Evolutionary conservation across 2,329 filamentous ascomycete species (phyloP), one percentile per base, ranked within the genome.

Genomic region (Aspergillus luchuensis): DNA sequence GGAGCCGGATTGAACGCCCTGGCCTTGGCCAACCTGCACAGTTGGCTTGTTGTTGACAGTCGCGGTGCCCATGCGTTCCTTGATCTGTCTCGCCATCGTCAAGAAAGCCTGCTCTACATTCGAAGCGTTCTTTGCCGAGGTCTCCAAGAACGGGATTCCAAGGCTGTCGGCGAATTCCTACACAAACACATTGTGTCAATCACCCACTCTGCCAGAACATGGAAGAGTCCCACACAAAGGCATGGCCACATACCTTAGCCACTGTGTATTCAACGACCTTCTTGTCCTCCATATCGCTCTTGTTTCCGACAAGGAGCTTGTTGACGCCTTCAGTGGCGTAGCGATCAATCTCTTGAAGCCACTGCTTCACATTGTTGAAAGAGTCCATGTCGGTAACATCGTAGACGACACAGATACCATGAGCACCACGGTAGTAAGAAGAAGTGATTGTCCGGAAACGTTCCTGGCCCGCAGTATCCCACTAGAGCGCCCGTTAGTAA

Each of bases 331-430:
- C 95, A 70, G 95, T 99, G 72, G 95, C 95, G 76, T 99, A 98
- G 79, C 95, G 89, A 84, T 99, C 95, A 73, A 99, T 99, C 84
- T 99, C 95, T 81, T 99, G 95, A 65, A 99, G 88, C 95, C 95
- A 99, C 86, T 99, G 95, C 91, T 99, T 98, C 74, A 99, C 95
- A 84, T 98, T 99, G 89, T 99, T 98, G 91, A 99, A 99, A 30
- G 92, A 97, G 80, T 98, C 95, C 94, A 98, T 97, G 80, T 99
- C 95, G 70, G 95, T 99, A 76, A 99, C 95, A 89, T 99, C 95
- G 87, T 98, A 99, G 78, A 99, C 95, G 71, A 99, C 94, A 82
- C 95, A 99, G 82, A 99, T 99, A 73, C 95, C 95, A 82, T 98
- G 95, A 69, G 95, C 95, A 74, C 95, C 95, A 77, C 95, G 92